Base-by-base conservation (phyloP, 1,284 basidiomycete genomes). In the Rhizoctonia solani region DNA sequence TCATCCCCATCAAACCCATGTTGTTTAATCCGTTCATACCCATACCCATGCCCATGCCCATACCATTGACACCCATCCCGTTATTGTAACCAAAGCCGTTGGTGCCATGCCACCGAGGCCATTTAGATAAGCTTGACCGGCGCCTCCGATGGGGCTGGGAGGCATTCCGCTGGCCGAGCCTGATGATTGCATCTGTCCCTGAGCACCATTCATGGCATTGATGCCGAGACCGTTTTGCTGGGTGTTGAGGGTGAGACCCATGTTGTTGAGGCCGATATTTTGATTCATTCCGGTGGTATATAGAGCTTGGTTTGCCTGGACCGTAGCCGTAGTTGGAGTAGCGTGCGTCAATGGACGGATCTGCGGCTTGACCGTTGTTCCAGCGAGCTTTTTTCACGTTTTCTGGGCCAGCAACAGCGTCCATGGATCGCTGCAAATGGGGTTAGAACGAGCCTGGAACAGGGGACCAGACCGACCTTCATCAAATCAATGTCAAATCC, bases 281-380 rank as follows among this genome's bases (percentile, higher is more conserved):
- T 63, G 55, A 52, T 42, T 63, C 54, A 63, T 61, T 47, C 67
- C 53, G 37, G 61, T 68, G 61, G 54, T 66, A 37, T 66, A 69
- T 25, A 67, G 54, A 16, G 67, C 54, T 29, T 66, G 50, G 59
- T 50, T 70, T 21, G 66, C 69, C 67, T 23, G 87, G 86, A 29
- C 88, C 89, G 74, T 91, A 92, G 71, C 90, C 89, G 74, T 91
- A 92, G 81, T 90, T 91, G 69, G 87, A 88, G 75, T 89, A 91
- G 53, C 66, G 61, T 47, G 66, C 68, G 42, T 67, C 66, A 25
- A 86, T 86, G 69, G 82, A 86, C 67, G 88, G 89, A 23, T 59
- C 56, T 1, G 13, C n/a, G n/a, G 42, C 44, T 2, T 5, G 16
- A 2, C 56, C 56, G 56, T 59, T 59, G 55, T 88, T 90, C 89